Percentiles rank a stretch among this genome's conserved stretches.
These are phyloP conservation scores for Boletus tomentosulus DNA, from an alignment of 768 basidiomycete genomes.

Conservation along the genomic window DNA sequence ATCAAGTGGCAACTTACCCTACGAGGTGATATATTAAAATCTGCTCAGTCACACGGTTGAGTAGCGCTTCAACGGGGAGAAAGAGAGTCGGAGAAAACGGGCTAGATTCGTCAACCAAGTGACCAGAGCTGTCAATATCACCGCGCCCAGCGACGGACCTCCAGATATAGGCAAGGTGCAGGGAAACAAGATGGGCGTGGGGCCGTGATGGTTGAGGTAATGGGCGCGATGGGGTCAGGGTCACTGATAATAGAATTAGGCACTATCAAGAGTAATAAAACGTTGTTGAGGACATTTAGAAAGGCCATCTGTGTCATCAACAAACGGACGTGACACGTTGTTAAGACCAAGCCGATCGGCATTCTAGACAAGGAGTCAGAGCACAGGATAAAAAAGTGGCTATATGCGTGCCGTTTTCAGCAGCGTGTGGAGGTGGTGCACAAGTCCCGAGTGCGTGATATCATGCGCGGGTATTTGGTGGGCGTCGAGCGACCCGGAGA, in stretches of 20 bases:
- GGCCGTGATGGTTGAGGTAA: constrained; percentile 26
- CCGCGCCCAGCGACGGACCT: constrained; percentile 13
- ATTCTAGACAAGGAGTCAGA: constrained; percentile 44
- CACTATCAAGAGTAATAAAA: constrained; percentile 1
- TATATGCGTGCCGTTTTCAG: constrained; percentile 42
- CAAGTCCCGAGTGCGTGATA: constrained; percentile 48
- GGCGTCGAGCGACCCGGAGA: constrained; percentile 53
- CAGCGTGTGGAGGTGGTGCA: constrained; percentile 46
- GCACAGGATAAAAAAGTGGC: background rate
- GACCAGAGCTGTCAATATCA: constrained; percentile 9
- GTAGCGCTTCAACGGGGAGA: constrained; percentile 49
- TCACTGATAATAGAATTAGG: constrained; percentile 32
- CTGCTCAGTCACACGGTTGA: constrained; percentile 50
- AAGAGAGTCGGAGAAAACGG: constrained; percentile 56
- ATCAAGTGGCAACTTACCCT: constrained; percentile 37
- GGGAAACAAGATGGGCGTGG: constrained; percentile 30
- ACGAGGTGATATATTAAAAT: constrained; percentile 58
- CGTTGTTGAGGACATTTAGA: constrained; percentile 36
- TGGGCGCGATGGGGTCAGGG: constrained; percentile 37
- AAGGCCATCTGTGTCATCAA: constrained; percentile 41
- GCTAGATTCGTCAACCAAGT: constrained; percentile 32
- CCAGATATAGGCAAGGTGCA: constrained; percentile 44
- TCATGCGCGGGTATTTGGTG: constrained; percentile 34
- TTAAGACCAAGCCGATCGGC: constrained; percentile 52
- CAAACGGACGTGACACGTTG: constrained; percentile 49